Percentiles rank a stretch among this genome's conserved stretches.
Evolutionary conservation across 768 basidiomycete species (phyloP).

Genomic region (Rhizopogon vulgaris): DNA sequence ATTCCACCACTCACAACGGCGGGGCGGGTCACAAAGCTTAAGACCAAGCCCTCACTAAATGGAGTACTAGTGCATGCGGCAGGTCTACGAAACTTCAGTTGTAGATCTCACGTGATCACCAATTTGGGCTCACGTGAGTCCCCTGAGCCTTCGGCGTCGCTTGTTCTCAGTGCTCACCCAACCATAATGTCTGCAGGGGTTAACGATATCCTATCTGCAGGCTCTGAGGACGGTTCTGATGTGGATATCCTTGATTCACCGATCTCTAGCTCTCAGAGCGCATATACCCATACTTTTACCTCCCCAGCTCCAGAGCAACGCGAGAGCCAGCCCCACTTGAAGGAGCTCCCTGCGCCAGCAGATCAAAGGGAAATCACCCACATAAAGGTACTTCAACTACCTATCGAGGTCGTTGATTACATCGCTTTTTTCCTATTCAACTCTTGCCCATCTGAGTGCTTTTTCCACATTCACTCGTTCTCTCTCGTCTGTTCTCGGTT

Average conservation of each 20-base stretch:
- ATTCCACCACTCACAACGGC: background rate
- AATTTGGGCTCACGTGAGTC: background rate
- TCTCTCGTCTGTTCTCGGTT: conserved; percentile 36
- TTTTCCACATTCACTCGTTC: conserved; percentile 31
- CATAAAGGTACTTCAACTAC: conserved; percentile 15
- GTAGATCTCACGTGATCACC: conserved; percentile 13
- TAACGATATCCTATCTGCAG: background rate
- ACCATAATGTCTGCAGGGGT: conserved; percentile 11
- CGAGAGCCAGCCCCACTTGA: background rate
- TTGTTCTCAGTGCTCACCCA: background rate
- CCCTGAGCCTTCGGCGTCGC: background rate
- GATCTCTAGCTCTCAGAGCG: background rate
- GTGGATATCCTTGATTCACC: conserved; percentile 12
- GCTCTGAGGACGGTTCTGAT: conserved; percentile 7
- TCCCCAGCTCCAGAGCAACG: conserved; percentile 14
- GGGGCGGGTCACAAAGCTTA: background rate
- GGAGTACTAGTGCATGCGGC: too few relatives aligned
- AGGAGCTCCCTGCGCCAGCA: background rate
- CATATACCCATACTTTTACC: conserved; percentile 17
- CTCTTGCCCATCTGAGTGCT: conserved; percentile 17
- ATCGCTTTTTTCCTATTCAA: conserved; percentile 14
- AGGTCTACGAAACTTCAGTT: background rate
- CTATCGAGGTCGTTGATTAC: conserved; percentile 26
- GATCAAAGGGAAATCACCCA: background rate
- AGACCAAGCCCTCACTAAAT: background rate